Conservation (phyloP, 2,329 filamentous ascomycete species). For the Aspergillus felis region DNA sequence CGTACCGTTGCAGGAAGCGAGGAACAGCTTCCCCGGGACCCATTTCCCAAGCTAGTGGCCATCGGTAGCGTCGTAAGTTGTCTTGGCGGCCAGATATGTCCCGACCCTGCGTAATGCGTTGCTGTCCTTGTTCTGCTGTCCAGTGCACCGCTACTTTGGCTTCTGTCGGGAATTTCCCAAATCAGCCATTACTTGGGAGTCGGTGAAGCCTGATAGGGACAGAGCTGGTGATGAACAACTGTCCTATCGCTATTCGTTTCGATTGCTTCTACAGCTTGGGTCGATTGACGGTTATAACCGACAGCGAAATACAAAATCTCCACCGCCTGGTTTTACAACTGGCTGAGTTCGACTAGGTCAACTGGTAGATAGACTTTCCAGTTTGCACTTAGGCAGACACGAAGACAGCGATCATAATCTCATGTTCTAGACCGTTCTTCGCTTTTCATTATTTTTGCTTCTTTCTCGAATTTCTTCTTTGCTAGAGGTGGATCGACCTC, state of each 20-base stretch:
- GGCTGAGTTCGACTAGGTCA: neutral
- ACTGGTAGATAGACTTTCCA: neutral
- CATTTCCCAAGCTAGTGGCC: conserved; percentile 26
- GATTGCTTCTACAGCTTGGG: conserved; percentile 1
- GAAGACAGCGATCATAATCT: neutral
- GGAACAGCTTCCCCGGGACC: conserved; percentile 31
- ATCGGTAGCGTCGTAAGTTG: conserved; percentile 17
- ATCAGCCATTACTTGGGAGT: conserved; percentile 1
- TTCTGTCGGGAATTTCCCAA: neutral
- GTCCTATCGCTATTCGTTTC: too few species aligned
- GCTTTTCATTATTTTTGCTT: neutral
- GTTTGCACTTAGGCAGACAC: neutral
- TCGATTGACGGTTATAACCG: neutral
- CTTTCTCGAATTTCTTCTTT: neutral
- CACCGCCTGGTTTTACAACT: too few species aligned
- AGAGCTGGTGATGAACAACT: neutral
- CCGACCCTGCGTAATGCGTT: conserved; percentile 4
- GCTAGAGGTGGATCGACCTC: neutral
- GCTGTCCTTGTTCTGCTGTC: neutral
- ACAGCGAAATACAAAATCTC: too few species aligned
- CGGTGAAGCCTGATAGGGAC: conserved; percentile 4
- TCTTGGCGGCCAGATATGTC: conserved; percentile 13
- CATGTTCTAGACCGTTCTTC: neutral
- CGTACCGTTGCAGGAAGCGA: conserved; percentile 27
- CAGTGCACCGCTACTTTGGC: neutral